Evolutionary conservation across 208 protist species (phyloP), one percentile per base, ranked within the genome.

Genomic region (Acanthamoeba triangularis): DNA sequence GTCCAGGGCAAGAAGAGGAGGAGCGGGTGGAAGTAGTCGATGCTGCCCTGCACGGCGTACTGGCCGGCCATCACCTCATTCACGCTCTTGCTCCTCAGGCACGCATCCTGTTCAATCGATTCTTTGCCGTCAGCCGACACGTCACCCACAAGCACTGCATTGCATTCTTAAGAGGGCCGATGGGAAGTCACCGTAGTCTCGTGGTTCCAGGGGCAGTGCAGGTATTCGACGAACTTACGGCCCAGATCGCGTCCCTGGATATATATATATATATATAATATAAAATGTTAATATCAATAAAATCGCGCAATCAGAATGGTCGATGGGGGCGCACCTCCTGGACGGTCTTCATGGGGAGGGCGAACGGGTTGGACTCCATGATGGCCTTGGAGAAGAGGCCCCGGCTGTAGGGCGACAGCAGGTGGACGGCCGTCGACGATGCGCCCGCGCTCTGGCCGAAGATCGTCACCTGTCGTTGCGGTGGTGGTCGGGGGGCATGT

Each of bases 371-470:
- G 35, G 59, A 94, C 91, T 97, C 85, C 6, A 95, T 59, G 61
- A 97, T 97, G 0, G 94, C 97, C 44, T 69, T 23, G 35, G 96
- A 84, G 82, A 98, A 98, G 52, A 97, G 91, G 35, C 61, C 59
- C 10, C 14, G 35, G 23, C 96, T 97, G 7, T 63, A 4, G 65
- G 94, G 91, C 25, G 85, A 95, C 30, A 85, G 95, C 11, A 98
- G 37, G 69, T 98, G 97, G n/a, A 67, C 76, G 47, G 74, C 59
- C 30, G 97, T 90, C 85, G 59, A 96, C 3, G 74, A 61, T 16
- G 95, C 97, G 67, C 98, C 98, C 11, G 78, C 78, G 78, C 78
- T 87, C 44, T 87, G 78, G 33, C 78, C 78, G 28, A 87, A 59
- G 33, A 87, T 87, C 3, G 78, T 87, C 25, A 87, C 47, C 44